Percentiles rank a stretch among this genome's conserved stretches.
Conservation (phyloP, 805 yeast species). For the Saturnispora kantuleensis region DNA sequence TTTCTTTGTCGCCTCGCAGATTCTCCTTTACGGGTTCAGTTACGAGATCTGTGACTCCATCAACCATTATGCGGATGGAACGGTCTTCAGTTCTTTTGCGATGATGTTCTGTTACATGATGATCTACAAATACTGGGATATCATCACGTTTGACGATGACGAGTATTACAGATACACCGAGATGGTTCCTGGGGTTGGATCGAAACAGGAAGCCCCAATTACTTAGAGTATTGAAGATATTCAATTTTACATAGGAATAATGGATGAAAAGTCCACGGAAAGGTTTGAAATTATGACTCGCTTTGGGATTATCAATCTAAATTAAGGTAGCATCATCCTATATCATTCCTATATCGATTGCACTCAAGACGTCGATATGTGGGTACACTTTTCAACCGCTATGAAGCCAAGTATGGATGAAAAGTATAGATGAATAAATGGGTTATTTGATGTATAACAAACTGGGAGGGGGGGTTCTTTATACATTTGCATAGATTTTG, state of each 20-base stretch:
- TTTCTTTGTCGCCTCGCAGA: constrained; percentile 76
- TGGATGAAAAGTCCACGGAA: neutral
- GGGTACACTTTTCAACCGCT: no score
- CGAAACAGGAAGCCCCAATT: constrained; percentile 12
- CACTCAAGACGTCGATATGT: no score
- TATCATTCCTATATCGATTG: no score
- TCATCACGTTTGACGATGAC: constrained; percentile 87
- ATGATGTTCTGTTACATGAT: constrained; percentile 82
- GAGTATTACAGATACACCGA: constrained; percentile 49
- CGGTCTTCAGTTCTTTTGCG: constrained; percentile 74
- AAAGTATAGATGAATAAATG: no score
- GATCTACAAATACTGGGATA: constrained; percentile 95
- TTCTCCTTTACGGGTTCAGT: constrained; percentile 63
- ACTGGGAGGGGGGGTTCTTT: no score
- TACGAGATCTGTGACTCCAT: constrained; percentile 54
- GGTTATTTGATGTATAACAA: no score
- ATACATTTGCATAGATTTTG: no score
- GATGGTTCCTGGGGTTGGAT: constrained; percentile 17
- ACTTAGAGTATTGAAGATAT: constrained; percentile 7
- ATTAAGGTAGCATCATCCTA: no score
- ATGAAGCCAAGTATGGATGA: no score
- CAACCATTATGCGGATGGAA: constrained; percentile 84
- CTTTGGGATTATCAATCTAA: no score
- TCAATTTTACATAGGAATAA: neutral
- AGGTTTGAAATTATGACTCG: no score